Evolutionary conservation across 306 rosid genomes (phyloP), one percentile per base, ranked within the genome.

Genomic region (Carpinus viminea): DNA sequence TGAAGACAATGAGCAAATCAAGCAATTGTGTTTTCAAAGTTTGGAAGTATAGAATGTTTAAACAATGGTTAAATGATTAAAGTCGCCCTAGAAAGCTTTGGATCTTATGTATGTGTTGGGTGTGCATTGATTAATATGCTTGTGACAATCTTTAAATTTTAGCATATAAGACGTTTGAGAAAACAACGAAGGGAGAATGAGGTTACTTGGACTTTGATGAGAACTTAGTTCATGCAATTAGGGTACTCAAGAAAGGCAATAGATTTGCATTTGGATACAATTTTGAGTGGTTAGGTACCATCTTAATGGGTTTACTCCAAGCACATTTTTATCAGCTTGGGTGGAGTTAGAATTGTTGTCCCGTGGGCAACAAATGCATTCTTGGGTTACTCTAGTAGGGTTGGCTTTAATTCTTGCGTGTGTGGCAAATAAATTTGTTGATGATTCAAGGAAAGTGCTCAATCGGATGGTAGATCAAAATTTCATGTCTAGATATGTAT

Each of bases 401-500:
- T 68, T 84, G 87, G 72, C 64, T 82, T 72, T 57, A 4, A 86
- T 81, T 84, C 74, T 74, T 84, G 86, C 68, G 85, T 0, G 34
- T 31, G 34, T 31, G 34, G 34, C 34, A 2, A 31, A 31, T 31
- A 31, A 2, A 31, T 38, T 38, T 4, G 5, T 5, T 38, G 43
- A 38, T 38, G 43, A 38, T 38, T 38, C 43, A 38, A 38, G 43
- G 71, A 82, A 57, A 75, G 80, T 86, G 4, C 86, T 86, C 72
- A 31, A 90, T 79, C 70, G 80, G 8, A 88, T 86, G 83, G 55
- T 72, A 5, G 73, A 75, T 48, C 87, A 74, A 71, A 87, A 82
- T 82, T 90, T 88, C 74, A 69, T 89, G 87, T 85, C 88, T 34
- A 88, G 28, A 86, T 88, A n/a, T 75, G 86, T 68, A 86, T 87